Evolutionary conservation across 495 filamentous ascomycete genomes (phyloP), one percentile per base, ranked within the genome.

Genomic region (Penicillium diatomitis): DNA sequence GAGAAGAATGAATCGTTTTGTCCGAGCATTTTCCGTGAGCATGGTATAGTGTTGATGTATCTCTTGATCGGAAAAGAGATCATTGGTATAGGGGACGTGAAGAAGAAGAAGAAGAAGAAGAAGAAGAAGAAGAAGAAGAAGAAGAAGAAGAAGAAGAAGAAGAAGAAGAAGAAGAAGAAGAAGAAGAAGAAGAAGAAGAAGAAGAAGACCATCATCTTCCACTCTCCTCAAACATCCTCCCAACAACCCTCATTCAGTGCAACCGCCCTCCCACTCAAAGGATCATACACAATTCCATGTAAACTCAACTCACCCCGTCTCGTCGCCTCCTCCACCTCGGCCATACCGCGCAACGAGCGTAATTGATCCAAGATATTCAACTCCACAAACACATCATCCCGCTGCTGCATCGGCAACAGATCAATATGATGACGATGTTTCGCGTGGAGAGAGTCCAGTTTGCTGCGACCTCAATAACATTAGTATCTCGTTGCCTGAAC

Each of bases 311-410:
- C 34, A 29, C 54, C 49, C 10, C 33, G 11, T n/a, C 47, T 47
- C 29, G 40, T 52, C 8, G 56, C 56, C 27, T 50, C 40, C 5
- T 39, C 33, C 7, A 60, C 53, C 29, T 62, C 54, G 4, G 54
- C 37, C 33, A 55, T 48, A 11, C 48, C 38, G 0, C 49, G 51
- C 32, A 62, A 46, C 7, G 46, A 43, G 11, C 46, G 49, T 7
- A 62, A n/a, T 32, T 62, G 59, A 5, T 57, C 54, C 30, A 62
- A 46, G 29, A 62, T 41, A 43, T 60, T 62, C 32, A 62, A 39
- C 40, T 60, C 48, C 5, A 60, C 59, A n/a, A 62, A 60, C 7
- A 44, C 37, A 12, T 44, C 46, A 41, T 62, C 54, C 0, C 44
- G 54, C 9, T 60, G 42, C 10, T 5, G 11, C 4, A 29, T 33